A percentile compares a stretch with the other conserved stretches of the same genome.
Evolutionary conservation across 495 filamentous ascomycete species (phyloP).

Genomic region (Aspergillus sclerotioniger): DNA sequence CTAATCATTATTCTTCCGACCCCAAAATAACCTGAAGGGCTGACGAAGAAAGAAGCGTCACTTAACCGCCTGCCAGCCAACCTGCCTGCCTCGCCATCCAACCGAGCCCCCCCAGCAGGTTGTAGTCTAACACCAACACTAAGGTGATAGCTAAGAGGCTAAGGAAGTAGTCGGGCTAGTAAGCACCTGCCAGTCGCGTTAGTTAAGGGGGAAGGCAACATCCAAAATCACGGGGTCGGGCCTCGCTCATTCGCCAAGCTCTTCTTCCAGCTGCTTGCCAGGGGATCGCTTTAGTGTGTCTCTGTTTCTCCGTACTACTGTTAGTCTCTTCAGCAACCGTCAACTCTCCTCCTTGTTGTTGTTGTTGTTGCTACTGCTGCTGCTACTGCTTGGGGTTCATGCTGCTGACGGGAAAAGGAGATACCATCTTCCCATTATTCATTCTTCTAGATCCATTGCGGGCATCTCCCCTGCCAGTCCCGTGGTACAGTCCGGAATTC

Average conservation of each 20-base stretch:
- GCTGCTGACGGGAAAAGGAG: too few relatives aligned
- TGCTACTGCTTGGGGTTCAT: not conserved
- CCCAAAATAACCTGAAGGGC: too few relatives aligned
- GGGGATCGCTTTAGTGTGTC: not conserved
- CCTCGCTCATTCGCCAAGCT: conserved; percentile 16
- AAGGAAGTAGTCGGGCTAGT: not conserved
- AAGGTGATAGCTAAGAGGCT: not conserved
- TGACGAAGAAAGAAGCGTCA: too few relatives aligned
- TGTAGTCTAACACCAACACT: not conserved
- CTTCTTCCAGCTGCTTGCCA: not conserved
- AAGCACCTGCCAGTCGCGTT: not conserved
- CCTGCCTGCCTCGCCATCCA: too few relatives aligned
- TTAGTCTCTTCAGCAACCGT: not conserved
- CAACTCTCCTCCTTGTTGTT: not conserved
- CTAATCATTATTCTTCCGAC: too few relatives aligned
- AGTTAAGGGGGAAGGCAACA: not conserved
- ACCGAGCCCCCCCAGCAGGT: too few relatives aligned
- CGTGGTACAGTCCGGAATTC: conserved; percentile 16
- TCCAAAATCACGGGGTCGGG: conserved; percentile 3
- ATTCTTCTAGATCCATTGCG: not conserved
- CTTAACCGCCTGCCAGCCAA: too few relatives aligned
- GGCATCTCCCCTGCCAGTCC: not conserved
- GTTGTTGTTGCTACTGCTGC: too few relatives aligned
- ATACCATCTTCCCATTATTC: not conserved
- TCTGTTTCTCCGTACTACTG: not conserved